phyloP scores from a whole-genome alignment of 805 yeast species.

The Myxozyma lipomycoides region DNA sequence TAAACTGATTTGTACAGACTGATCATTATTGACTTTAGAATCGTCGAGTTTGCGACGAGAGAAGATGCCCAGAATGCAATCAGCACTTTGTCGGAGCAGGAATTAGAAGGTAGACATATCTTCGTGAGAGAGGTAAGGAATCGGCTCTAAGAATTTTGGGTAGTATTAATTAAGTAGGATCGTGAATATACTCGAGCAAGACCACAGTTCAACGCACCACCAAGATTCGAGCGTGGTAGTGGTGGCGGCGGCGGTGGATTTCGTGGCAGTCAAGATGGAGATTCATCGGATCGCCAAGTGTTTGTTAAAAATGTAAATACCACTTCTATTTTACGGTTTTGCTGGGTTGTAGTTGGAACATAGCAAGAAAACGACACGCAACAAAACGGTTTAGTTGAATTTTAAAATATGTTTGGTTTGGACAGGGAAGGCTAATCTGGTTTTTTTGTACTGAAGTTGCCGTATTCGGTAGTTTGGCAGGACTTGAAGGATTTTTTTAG shows the following conservation, averaged over 20 bases:
- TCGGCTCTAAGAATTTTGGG: neutral
- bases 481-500: constrained; percentile 80
- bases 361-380: neutral
- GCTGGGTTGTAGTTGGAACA: neutral
- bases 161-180: neutral
- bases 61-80: constrained; percentile 72
- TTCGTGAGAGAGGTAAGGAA: constrained; percentile 69
- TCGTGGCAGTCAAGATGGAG: constrained; percentile 8
- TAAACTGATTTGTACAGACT: neutral
- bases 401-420: too few relatives aligned
- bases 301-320: constrained; percentile 1
- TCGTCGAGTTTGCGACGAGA: constrained; percentile 70
- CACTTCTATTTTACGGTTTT: neutral
- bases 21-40: constrained; percentile 42
- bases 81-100: constrained; percentile 58
- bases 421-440: constrained; percentile 18
- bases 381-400: too few relatives aligned
- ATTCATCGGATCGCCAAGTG: neutral
- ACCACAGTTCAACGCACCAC: too few relatives aligned
- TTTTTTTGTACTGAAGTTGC: constrained; percentile 75
- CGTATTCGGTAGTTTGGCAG: constrained; percentile 79
- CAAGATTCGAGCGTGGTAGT: neutral
- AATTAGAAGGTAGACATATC: constrained; percentile 68
- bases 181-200: neutral
- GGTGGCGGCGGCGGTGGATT: constrained; percentile 6